A percentile compares a stretch with the other conserved stretches of the same genome.
Evolutionary conservation across 1,284 basidiomycete species (phyloP).

Genomic region (Grifola frondosa): DNA sequence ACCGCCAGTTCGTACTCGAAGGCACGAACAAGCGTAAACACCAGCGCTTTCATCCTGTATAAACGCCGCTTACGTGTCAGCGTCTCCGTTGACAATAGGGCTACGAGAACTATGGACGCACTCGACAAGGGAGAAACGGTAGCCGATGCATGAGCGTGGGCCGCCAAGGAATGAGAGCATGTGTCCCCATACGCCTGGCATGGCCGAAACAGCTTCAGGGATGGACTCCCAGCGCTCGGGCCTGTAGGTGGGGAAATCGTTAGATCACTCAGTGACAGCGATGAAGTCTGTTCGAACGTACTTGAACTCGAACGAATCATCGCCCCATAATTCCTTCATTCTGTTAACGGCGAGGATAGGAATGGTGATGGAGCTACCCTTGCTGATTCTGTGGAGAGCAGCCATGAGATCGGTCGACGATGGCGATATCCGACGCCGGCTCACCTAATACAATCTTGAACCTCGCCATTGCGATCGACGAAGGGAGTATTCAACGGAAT

Average conservation of each 20-base stretch:
- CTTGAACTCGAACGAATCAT: slow-evolving; percentile 53
- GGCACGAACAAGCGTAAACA: slow-evolving; percentile 56
- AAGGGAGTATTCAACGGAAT: slow-evolving; percentile 35
- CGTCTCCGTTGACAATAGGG: slow-evolving; percentile 32
- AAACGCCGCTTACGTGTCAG: slow-evolving; percentile 53
- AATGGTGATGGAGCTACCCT: slow-evolving; percentile 46
- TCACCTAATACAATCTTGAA: slow-evolving; percentile 27
- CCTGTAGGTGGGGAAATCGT: slow-evolving; percentile 33
- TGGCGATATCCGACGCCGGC: neutral
- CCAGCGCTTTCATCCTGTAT: slow-evolving; percentile 49
- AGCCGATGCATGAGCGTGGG: slow-evolving; percentile 64
- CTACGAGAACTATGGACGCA: slow-evolving; percentile 26
- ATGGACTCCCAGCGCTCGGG: slow-evolving; percentile 59
- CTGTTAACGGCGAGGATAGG: slow-evolving; percentile 50
- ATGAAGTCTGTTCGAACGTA: slow-evolving; percentile 20
- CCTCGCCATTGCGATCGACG: slow-evolving; percentile 30
- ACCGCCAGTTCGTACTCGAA: slow-evolving; percentile 58
- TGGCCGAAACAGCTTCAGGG: slow-evolving; percentile 41
- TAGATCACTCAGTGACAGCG: neutral
- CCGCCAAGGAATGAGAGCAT: slow-evolving; percentile 64
- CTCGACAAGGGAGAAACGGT: slow-evolving; percentile 71
- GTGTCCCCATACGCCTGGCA: slow-evolving; percentile 62
- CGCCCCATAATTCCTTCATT: slow-evolving; percentile 51
- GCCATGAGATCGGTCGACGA: neutral
- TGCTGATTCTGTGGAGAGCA: slow-evolving; percentile 34